Evolutionary conservation across 139 green algal species (phyloP).

Genomic region (Ettlia oleoabundans): DNA sequence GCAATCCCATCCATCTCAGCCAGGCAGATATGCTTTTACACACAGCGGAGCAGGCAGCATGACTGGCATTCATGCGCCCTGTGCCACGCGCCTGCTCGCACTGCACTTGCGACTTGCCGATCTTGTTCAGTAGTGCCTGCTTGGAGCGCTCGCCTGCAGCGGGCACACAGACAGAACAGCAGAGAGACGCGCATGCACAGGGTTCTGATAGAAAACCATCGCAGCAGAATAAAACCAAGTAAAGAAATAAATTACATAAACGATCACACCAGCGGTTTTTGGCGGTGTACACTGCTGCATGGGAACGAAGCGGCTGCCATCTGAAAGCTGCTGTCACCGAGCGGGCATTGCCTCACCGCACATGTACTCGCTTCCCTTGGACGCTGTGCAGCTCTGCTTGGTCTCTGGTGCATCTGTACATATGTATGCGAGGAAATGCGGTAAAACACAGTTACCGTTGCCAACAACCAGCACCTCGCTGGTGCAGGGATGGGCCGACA

Average conservation of each 20-base stretch:
- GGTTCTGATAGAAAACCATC: neutral
- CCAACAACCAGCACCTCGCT: too few relatives aligned
- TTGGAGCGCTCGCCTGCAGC: conserved; percentile 34
- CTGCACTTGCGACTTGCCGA: conserved; percentile 53
- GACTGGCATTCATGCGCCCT: neutral
- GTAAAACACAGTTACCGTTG: too few relatives aligned
- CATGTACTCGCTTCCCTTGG: conserved; percentile 38
- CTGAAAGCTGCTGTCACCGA: neutral
- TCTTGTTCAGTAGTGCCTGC: conserved; percentile 56
- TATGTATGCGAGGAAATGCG: too few relatives aligned
- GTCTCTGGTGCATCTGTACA: conserved; percentile 87
- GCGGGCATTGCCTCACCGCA: conserved; percentile 42
- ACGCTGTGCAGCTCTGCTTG: conserved; percentile 68
- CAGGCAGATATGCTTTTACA: neutral
- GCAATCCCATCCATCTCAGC: too few relatives aligned
- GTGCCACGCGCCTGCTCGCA: conserved; percentile 60
- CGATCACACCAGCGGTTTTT: too few relatives aligned
- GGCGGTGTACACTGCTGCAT: too few relatives aligned
- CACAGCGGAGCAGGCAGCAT: neutral
- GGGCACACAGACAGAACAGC: too few relatives aligned
- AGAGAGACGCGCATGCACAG: neutral
- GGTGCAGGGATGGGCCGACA: too few relatives aligned
- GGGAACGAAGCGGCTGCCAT: neutral
- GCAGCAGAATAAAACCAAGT: too few relatives aligned
- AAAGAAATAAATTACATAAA: too few relatives aligned